Base-by-base conservation (phyloP, 345 rosid species). In the Nasturtium officinale region DNA sequence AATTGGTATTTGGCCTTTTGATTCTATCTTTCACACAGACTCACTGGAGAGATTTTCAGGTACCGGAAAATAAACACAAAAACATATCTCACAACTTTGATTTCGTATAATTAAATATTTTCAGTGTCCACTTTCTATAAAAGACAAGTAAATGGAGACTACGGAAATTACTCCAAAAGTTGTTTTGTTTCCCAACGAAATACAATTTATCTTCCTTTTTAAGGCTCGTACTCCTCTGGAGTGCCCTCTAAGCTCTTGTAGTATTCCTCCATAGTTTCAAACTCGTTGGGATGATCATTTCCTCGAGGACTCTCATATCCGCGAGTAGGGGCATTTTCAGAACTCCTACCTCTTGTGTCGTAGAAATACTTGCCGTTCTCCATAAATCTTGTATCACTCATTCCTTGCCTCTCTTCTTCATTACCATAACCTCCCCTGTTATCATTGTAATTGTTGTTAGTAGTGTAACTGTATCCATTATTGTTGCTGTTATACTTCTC, bases 351-450 rank as follows among this genome's bases (percentile, higher is more conserved):
- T 28, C 56, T 46, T 7, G 50, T 69, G 56, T 74, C 59, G 61
- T 80, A 54, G 48, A 30, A 79, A 60, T 77, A 80, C 81, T 72
- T 87, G 13, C 90, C 89, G 15, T 81, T 80, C 55, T 69, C 87
- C 79, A 82, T 11, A 54, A 74, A 82, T 77, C 85, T 80, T 2
- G 92, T 86, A 75, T 87, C 87, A 11, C 90, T 89, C 90, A 82
- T 84, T 37, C 89, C 95, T 64, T 85, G 83, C 63, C 70, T 80
- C 79, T 79, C 78, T 32, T 50, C 70, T 67, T 70, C 80, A 32
- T 79, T 61, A 20, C 74, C 75, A 30, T 83, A 65, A 26, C 73
- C 68, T 29, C 74, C 69, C 30, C 55, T 77, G 56, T 75, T 37
- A 71, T 65, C 79, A 42, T 48, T 15, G 9, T 56, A 21, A 8